A percentile compares a stretch with the other conserved stretches of the same genome.
phyloP scores from a whole-genome alignment of 768 basidiomycete species.

The Holtermanniella nyarrowii region DNA sequence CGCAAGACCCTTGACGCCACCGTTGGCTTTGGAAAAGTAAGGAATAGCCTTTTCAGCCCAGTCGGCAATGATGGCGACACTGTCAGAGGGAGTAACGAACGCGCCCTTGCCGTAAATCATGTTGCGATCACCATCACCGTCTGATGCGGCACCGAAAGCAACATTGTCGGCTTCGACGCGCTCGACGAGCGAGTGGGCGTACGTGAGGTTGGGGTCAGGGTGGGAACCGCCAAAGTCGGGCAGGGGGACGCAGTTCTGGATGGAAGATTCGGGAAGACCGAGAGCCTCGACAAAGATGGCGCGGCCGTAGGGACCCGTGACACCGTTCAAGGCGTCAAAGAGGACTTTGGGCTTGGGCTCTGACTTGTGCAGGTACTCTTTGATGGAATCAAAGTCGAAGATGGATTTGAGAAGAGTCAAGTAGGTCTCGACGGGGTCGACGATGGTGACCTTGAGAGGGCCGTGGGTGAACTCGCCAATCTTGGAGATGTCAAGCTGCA shows the following conservation, averaged over 20 bases:
- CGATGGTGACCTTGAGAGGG: slow-evolving; percentile 72
- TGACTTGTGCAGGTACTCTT: slow-evolving; percentile 64
- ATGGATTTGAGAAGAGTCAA: slow-evolving; percentile 69
- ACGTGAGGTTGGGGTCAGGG: slow-evolving; percentile 96
- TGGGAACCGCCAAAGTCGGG: slow-evolving; percentile 97
- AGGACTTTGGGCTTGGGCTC: slow-evolving; percentile 58
- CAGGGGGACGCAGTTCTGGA: slow-evolving; percentile 82
- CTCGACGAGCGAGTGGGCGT: slow-evolving; percentile 87
- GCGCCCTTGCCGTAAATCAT: slow-evolving; percentile 99
- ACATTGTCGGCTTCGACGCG: slow-evolving; percentile 77
- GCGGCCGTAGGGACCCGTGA: slow-evolving; percentile 90
- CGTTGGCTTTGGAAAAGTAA: slow-evolving; percentile 49
- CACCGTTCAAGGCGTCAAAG: slow-evolving; percentile 92
- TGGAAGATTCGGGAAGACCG: slow-evolving; percentile 63
- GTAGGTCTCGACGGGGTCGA: slow-evolving; percentile 90
- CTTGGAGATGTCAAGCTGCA: slow-evolving; percentile 71
- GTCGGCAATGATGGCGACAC: slow-evolving; percentile 96
- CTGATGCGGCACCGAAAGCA: slow-evolving; percentile 88
- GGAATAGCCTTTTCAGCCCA: slow-evolving; percentile 54
- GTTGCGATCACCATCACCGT: slow-evolving; percentile 96
- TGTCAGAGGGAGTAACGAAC: slow-evolving; percentile 95
- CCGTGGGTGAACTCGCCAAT: slow-evolving; percentile 71
- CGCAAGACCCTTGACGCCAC: slow-evolving; percentile 88
- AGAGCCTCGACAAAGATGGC: slow-evolving; percentile 77
- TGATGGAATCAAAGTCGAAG: slow-evolving; percentile 91